phyloP scores from a whole-genome alignment of 257 asterid species.

The Fraxinus quadrangulata region DNA sequence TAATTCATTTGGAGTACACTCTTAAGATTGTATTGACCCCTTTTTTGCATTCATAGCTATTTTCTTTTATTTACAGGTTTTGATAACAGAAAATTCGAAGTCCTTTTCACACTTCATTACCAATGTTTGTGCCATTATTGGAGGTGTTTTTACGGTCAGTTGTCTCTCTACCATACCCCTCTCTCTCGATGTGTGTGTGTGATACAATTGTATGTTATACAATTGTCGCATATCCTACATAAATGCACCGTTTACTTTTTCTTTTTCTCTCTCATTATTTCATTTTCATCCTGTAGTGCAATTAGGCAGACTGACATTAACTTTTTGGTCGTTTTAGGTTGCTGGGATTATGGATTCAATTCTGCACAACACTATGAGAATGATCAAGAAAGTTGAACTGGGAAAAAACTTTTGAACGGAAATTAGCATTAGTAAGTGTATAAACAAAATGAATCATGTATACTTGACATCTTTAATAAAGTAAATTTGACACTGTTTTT shows the following conservation, averaged over 20 bases:
- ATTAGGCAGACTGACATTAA: background rate
- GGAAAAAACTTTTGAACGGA: slow-evolving; percentile 56
- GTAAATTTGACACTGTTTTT: slow-evolving; percentile 4
- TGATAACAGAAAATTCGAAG: slow-evolving; percentile 68
- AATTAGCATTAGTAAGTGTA: slow-evolving; percentile 25
- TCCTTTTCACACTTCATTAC: slow-evolving; percentile 84
- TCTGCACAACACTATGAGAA: slow-evolving; percentile 65
- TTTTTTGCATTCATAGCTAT: slow-evolving; percentile 16
- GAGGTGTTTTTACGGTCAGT: slow-evolving; percentile 90
- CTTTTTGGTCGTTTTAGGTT: slow-evolving; percentile 57
- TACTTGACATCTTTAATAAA: slow-evolving; percentile 28
- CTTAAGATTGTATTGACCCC: background rate
- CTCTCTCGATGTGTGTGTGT: no score
- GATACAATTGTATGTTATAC: background rate
- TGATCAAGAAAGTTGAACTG: slow-evolving; percentile 78
- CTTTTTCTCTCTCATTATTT: background rate
- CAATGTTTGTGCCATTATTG: slow-evolving; percentile 80
- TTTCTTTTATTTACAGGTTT: slow-evolving; percentile 44
- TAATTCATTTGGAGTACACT: slow-evolving; percentile 8
- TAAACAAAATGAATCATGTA: slow-evolving; percentile 19
- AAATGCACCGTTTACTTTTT: no score
- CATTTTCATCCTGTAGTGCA: background rate
- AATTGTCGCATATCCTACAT: background rate
- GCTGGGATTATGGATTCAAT: slow-evolving; percentile 85
- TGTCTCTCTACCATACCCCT: slow-evolving; percentile 15